Conservation (phyloP, 2,329 filamentous ascomycete genomes). For the Sporothrix variecibatus region DNA sequence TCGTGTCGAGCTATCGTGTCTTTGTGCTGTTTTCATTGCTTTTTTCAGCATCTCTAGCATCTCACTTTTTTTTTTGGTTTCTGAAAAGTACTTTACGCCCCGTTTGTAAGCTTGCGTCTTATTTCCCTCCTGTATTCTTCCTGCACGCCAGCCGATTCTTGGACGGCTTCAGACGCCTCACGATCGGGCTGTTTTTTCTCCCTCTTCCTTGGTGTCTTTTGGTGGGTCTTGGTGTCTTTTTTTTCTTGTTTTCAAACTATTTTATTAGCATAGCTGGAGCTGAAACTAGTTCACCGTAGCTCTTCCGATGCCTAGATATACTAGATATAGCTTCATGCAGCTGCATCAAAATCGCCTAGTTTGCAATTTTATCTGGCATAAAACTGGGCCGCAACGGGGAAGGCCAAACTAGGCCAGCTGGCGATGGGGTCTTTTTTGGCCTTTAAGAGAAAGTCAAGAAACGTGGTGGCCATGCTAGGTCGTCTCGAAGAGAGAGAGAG, state of each 20-base stretch:
- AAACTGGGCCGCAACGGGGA: background rate
- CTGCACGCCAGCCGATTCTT: background rate
- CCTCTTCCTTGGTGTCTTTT: background rate
- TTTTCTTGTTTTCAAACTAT: background rate
- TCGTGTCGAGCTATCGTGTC: background rate
- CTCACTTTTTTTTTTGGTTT: background rate
- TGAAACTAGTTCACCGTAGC: background rate
- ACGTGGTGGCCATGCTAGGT: constrained; percentile 9
- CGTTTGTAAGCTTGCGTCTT: background rate
- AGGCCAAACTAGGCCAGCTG: background rate
- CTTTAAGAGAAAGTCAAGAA: background rate
- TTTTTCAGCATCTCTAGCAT: background rate
- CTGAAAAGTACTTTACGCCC: background rate
- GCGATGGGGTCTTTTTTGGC: background rate
- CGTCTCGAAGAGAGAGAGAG: background rate
- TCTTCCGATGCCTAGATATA: background rate
- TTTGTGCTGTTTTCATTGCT: background rate
- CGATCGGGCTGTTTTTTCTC: background rate
- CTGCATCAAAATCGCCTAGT: constrained; percentile 12
- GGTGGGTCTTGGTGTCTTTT: background rate
- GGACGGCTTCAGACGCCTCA: background rate
- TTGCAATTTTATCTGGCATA: constrained; percentile 17
- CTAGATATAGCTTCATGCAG: constrained; percentile 11
- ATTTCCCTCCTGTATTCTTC: background rate
- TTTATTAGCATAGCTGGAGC: background rate